Evolutionary conservation across 148 eudicot genomes (phyloP), one percentile per base, ranked within the genome.

Genomic region (Fagopyrum esculentum): DNA sequence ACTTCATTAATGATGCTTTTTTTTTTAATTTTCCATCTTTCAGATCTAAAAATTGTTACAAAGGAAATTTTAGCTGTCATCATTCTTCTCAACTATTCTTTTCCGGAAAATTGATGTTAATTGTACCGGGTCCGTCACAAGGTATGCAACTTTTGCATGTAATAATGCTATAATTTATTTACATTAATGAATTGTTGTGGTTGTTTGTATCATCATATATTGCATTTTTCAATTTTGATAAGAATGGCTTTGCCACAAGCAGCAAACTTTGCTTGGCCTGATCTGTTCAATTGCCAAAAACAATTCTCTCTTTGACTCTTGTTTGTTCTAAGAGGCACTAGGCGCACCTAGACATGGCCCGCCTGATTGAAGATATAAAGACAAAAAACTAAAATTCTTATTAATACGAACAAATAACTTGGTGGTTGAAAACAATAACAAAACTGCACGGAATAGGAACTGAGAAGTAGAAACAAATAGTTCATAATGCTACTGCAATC

Each of bases 11-110:
- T 71, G 72, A 51, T 47, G 40, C 48, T 66, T 43, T 26, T 52
- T 10, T 75, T 59, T 69, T 78, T 22, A 2, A 0, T 22, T 22
- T 22, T 35, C 40, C 40, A 35, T 35, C 79, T 73, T 78, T 61
- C 80, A 83, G 85, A 83, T 22, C 77, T 83, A 49, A 80, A 80
- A 69, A 43, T 73, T 48, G 77, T 80, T 52, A 83, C 82, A 35
- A 83, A 74, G 78, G 85, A 83, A 16, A 63, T 80, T 52, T 71
- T 79, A 79, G 75, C 78, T 83, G 46, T 82, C 85, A 52, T 79
- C 85, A 11, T 79, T 80, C 71, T 64, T 83, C 72, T 83, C 85
- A 16, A 51, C 78, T 35, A 71, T 74, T 69, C 85, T 83, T 45
- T 79, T 83, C 78, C 44, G 74, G 57, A 83, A 83, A 79, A 83